phyloP scores from a whole-genome alignment of 2,329 filamentous ascomycete genomes.

The Parascedosporium putredinis region DNA sequence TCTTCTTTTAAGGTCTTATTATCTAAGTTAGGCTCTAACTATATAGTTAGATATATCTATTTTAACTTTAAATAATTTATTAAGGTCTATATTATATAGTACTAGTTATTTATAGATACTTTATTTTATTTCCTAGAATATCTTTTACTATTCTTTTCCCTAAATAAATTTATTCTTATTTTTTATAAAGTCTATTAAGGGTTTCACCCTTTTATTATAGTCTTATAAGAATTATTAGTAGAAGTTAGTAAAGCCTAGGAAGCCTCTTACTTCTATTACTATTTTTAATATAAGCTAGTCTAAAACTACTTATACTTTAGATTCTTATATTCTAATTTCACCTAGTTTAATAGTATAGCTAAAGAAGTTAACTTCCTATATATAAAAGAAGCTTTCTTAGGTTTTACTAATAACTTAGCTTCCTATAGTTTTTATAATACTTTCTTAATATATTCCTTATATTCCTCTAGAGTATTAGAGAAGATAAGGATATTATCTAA shows the following conservation, averaged over 20 bases:
- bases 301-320: background rate
- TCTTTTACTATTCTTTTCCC: background rate
- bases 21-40: background rate
- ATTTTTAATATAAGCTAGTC: background rate
- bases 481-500: conserved; percentile 13
- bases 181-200: background rate
- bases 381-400: background rate
- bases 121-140: background rate
- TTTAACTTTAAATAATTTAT: background rate
- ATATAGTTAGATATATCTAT: background rate
- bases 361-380: background rate
- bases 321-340: background rate
- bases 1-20: background rate
- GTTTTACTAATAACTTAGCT: background rate
- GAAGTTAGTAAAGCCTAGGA: background rate
- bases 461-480: conserved; percentile 8
- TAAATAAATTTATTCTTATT: background rate
- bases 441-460: conserved; percentile 5
- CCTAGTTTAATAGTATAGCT: background rate
- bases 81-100: background rate
- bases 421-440: background rate
- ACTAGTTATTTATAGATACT: background rate
- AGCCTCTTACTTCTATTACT: background rate
- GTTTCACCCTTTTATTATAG: background rate
- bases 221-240: background rate